Conservation (phyloP, 1,284 basidiomycete species). For the Sanghuangporus weigelae region DNA sequence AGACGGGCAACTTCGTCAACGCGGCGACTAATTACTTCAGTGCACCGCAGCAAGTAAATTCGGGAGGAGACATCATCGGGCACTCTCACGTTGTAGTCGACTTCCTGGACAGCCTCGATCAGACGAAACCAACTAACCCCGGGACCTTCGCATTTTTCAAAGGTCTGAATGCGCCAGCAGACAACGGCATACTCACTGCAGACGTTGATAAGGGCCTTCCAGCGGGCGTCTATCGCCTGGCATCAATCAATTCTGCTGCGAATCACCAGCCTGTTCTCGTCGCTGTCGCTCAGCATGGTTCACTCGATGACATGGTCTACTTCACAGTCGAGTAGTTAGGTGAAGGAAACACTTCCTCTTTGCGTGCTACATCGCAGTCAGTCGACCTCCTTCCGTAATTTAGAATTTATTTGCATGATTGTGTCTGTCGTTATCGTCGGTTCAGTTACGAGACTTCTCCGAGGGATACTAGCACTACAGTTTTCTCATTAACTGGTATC, state of each 20-base stretch:
- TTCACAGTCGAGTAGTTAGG: constrained; percentile 36
- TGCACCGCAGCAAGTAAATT: constrained; percentile 55
- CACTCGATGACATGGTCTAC: constrained; percentile 59
- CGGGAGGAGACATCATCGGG: constrained; percentile 47
- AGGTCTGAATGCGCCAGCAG: constrained; percentile 46
- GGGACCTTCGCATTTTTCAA: constrained; percentile 65
- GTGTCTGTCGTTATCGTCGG: too few species aligned
- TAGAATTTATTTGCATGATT: neutral
- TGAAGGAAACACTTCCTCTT: neutral
- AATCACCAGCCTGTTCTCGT: constrained; percentile 58
- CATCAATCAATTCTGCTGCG: constrained; percentile 44
- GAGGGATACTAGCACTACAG: too few species aligned
- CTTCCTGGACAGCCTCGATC: constrained; percentile 42
- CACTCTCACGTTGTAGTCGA: constrained; percentile 67
- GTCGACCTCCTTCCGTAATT: neutral
- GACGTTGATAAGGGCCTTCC: constrained; percentile 55
- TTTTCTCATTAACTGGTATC: too few species aligned
- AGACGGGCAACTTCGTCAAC: constrained; percentile 51
- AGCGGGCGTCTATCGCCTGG: constrained; percentile 51
- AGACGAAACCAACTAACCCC: constrained; percentile 55
- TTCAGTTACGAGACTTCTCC: too few species aligned
- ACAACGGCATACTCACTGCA: constrained; percentile 47
- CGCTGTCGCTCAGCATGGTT: constrained; percentile 53
- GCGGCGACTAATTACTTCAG: constrained; percentile 49
- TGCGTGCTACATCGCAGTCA: neutral